Evolutionary conservation across 2,329 filamentous ascomycete species (phyloP).

Genomic region (Colletotrichum nymphaeae): DNA sequence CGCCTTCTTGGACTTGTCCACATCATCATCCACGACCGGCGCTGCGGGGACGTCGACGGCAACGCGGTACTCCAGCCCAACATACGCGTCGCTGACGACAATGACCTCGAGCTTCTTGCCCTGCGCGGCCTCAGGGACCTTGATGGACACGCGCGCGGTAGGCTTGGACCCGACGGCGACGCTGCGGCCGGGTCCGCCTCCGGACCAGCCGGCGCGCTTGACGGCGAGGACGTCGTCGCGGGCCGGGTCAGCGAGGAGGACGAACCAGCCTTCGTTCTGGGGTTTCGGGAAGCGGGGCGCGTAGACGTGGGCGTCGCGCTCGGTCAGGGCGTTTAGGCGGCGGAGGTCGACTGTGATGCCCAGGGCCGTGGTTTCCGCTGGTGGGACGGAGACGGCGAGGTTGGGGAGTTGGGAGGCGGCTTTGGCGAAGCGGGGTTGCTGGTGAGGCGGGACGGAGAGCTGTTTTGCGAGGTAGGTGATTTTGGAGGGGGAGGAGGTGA

Average conservation of each 20-base stretch:
- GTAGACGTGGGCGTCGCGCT: slow-evolving; percentile 80
- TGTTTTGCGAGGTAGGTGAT: slow-evolving; percentile 58
- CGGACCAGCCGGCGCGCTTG: slow-evolving; percentile 84
- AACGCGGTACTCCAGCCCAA: slow-evolving; percentile 73
- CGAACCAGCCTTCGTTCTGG: slow-evolving; percentile 94
- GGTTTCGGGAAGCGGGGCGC: slow-evolving; percentile 93
- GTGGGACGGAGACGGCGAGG: slow-evolving; percentile 69
- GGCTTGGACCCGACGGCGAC: slow-evolving; percentile 58
- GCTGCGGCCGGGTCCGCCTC: slow-evolving; percentile 34
- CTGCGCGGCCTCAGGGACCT: slow-evolving; percentile 64
- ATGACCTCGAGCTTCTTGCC: slow-evolving; percentile 76
- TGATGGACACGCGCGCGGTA: slow-evolving; percentile 67
- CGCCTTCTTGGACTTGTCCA: slow-evolving; percentile 55
- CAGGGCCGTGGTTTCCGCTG: slow-evolving; percentile 65
- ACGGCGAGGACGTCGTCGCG: slow-evolving; percentile 85
- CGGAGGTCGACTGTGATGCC: slow-evolving; percentile 73
- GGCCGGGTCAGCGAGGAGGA: slow-evolving; percentile 75
- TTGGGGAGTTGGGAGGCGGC: slow-evolving; percentile 76
- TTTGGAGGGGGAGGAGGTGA: slow-evolving; percentile 47
- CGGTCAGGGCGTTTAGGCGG: slow-evolving; percentile 73
- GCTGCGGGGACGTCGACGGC: slow-evolving; percentile 64
- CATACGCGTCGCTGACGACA: slow-evolving; percentile 89
- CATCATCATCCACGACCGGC: slow-evolving; percentile 60
- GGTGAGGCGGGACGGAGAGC: slow-evolving; percentile 60
- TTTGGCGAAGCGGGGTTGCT: slow-evolving; percentile 63